Base-by-base conservation (phyloP, 441 rosid genomes). In the Syzygium syzygioides region DNA sequence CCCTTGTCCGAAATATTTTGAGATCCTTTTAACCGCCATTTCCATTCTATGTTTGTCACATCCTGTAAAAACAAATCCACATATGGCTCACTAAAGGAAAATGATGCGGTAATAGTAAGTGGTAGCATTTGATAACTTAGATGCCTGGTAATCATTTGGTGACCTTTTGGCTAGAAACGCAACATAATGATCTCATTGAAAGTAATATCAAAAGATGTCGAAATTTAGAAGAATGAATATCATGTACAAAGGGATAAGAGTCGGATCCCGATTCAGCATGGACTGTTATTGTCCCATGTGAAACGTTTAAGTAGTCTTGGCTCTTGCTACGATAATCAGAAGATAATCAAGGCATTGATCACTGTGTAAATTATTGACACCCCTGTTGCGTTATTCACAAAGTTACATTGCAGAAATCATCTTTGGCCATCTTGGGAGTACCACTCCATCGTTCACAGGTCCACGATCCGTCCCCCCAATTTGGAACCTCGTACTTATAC, bases 331-430 rank as follows among this genome's bases (percentile, higher is more conserved):
- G 34, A 32, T 32, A 32, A 32, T 32, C 34, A 3, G n/a, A n/a
- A 32, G 34, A 32, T 32, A 32, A 32, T 32, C 34, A 3, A 32
- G 34, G 34, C 15, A 3, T 59, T 0, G 28, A 59, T 26, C 30
- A 0, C 3, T 0, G 0, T 15, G 2, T 59, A 59, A n/a, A 26
- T 59, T 0, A 59, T 1, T 26, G 64, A 59, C 26, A 59, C 64
- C 64, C 28, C 64, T 14, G 12, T 30, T 26, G 30, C 30, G 0
- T 59, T 30, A 12, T 59, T 0, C 28, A 59, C 30, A 26, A 12
- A 59, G 64, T 26, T 59, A 12, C 0, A 3, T 59, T 59, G 0
- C 11, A 12, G 64, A 4, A 4, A n/a, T 26, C 4, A 59, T 0
- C 0, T 0, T 0, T 0, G 26, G 15, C 26, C 64, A 26, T 59